Percentiles rank a stretch among this genome's conserved stretches.
phyloP scores from a whole-genome alignment of 306 rosid genomes.

The Luffa aegyptiaca region DNA sequence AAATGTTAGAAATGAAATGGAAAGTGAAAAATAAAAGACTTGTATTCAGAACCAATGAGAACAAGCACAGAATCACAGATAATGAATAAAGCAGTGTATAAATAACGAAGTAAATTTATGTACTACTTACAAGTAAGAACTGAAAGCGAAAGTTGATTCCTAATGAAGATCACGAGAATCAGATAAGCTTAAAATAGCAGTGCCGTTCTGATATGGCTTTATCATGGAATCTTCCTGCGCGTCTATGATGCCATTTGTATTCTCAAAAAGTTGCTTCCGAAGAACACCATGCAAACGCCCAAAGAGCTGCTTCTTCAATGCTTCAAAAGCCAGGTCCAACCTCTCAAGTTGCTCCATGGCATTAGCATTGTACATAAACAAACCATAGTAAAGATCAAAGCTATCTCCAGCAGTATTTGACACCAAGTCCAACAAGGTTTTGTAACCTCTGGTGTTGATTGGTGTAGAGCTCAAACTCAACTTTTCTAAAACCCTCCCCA shows the following conservation, averaged over 20 bases:
- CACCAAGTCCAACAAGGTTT: slow-evolving; percentile 71
- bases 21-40: neutral
- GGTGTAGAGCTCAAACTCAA: slow-evolving; percentile 58
- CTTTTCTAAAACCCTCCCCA: slow-evolving; percentile 70
- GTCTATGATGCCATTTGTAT: slow-evolving; percentile 19
- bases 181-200: slow-evolving; percentile 16
- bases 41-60: neutral
- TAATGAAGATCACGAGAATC: slow-evolving; percentile 19
- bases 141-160: slow-evolving; percentile 13
- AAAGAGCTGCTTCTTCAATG: slow-evolving; percentile 67
- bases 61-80: too few relatives aligned
- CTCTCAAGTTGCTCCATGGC: slow-evolving; percentile 72
- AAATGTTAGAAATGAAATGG: neutral
- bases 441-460: slow-evolving; percentile 68
- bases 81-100: neutral
- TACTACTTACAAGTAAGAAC: slow-evolving; percentile 18
- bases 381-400: slow-evolving; percentile 80
- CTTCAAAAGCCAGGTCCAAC: slow-evolving; percentile 53
- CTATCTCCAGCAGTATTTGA: slow-evolving; percentile 83
- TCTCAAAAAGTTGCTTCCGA: slow-evolving; percentile 44
- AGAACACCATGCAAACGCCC: slow-evolving; percentile 50
- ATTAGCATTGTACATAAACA: slow-evolving; percentile 76
- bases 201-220: slow-evolving; percentile 19
- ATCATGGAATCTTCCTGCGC: slow-evolving; percentile 22
- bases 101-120: neutral